These are phyloP conservation scores for Tremellales sp. DNA, from an alignment of 1,284 basidiomycete genomes.

Conservation along the genomic window DNA sequence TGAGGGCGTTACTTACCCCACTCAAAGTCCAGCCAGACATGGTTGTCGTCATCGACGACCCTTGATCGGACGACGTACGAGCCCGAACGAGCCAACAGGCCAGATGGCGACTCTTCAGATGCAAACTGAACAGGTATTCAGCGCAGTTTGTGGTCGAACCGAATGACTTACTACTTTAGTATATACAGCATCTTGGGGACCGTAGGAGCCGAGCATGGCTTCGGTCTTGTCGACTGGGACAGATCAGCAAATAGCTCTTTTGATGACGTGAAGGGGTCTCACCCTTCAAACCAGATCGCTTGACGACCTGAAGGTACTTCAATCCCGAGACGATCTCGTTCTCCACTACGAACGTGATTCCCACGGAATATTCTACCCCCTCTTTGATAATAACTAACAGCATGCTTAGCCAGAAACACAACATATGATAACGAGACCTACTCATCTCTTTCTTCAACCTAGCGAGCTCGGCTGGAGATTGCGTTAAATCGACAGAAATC, in stretches of 20 bases:
- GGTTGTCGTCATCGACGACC: conserved; percentile 54
- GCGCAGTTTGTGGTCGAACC: background rate
- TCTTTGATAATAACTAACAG: conserved; percentile 52
- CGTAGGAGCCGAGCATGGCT: conserved; percentile 55
- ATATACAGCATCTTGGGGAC: conserved; percentile 47
- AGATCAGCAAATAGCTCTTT: no score
- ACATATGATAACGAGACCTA: no score
- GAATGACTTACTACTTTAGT: conserved; percentile 46
- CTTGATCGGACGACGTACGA: conserved; percentile 53
- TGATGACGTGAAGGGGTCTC: conserved; percentile 5
- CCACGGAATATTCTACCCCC: conserved; percentile 56
- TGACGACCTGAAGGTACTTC: conserved; percentile 55
- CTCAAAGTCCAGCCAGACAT: conserved; percentile 49
- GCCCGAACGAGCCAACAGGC: conserved; percentile 56
- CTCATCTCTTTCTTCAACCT: conserved; percentile 53
- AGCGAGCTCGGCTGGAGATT: conserved; percentile 44
- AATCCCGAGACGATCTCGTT: conserved; percentile 54
- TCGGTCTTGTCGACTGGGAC: conserved; percentile 42
- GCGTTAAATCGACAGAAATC: conserved; percentile 52
- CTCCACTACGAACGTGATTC: conserved; percentile 52
- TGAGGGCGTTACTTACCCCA: conserved; percentile 38
- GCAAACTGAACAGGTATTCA: conserved; percentile 40
- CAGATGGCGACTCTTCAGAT: conserved; percentile 51
- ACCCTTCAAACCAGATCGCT: conserved; percentile 48
- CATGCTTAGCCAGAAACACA: conserved; percentile 1